Conservation (phyloP, 257 asterid species). For the Anisodus acutangulus region DNA sequence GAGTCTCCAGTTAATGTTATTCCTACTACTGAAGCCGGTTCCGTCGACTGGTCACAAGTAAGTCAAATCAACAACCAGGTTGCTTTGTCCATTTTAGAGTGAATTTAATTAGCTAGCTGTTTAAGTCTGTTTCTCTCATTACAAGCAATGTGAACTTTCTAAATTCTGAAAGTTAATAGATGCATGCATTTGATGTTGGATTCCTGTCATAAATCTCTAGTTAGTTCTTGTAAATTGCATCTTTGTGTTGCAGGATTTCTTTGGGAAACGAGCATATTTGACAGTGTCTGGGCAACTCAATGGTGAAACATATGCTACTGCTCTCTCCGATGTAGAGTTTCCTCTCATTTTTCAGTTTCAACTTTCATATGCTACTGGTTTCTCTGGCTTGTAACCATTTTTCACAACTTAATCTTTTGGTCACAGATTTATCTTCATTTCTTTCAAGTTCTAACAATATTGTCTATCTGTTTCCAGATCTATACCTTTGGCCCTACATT, state of each 20-base stretch:
- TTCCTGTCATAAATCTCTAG: neutral
- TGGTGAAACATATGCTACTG: slow-evolving; percentile 97
- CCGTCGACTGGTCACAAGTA: slow-evolving; percentile 95
- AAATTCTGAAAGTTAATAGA: neutral
- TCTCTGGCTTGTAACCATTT: too few relatives aligned
- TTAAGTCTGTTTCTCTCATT: slow-evolving; percentile 14
- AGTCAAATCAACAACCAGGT: slow-evolving; percentile 26
- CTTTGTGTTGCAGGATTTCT: slow-evolving; percentile 74
- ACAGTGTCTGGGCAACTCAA: slow-evolving; percentile 98
- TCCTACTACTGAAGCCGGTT: slow-evolving; percentile 76
- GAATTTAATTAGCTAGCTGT: neutral
- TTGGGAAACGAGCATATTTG: slow-evolving; percentile 92
- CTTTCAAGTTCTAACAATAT: slow-evolving; percentile 27
- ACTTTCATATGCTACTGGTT: neutral
- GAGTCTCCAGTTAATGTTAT: slow-evolving; percentile 72
- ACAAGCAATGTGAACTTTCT: neutral
- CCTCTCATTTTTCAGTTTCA: slow-evolving; percentile 26
- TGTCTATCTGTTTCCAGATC: slow-evolving; percentile 58
- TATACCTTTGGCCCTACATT: slow-evolving; percentile 99
- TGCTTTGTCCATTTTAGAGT: neutral
- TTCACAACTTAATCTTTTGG: neutral
- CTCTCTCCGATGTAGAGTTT: slow-evolving; percentile 81
- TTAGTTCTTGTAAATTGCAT: slow-evolving; percentile 25
- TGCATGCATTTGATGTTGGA: slow-evolving; percentile 6
- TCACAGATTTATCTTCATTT: neutral